Conservation (phyloP, 176 grass and related monocot species). For the Oryza glumipatula region DNA sequence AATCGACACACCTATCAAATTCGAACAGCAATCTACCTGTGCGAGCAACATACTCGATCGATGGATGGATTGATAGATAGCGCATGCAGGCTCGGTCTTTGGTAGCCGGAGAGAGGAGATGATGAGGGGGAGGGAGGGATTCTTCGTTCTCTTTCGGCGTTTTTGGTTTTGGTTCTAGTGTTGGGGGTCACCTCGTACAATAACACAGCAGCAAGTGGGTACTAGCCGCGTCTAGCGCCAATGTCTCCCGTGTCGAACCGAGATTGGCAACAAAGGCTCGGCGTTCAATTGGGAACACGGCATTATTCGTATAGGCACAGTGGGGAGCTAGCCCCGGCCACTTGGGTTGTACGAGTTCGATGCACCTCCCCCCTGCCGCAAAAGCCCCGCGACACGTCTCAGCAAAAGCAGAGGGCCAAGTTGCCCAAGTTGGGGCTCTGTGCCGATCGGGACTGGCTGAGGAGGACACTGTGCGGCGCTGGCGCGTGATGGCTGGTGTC, state of each 20-base stretch:
- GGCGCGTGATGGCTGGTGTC: background rate
- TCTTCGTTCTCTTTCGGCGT: too few relatives aligned
- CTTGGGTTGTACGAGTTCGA: background rate
- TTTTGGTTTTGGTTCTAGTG: too few relatives aligned
- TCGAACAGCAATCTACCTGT: background rate
- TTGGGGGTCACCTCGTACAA: conserved; percentile 21
- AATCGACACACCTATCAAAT: background rate
- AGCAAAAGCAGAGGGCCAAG: background rate
- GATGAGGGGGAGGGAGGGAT: background rate
- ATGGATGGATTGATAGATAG: background rate
- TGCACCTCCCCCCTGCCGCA: background rate
- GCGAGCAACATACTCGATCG: background rate
- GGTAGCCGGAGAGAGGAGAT: background rate
- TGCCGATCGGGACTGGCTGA: too few relatives aligned
- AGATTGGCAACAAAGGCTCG: background rate
- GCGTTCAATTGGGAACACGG: background rate
- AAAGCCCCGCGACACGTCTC: conserved; percentile 11
- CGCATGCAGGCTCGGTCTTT: background rate
- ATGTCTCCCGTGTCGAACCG: background rate
- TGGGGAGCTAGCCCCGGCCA: background rate
- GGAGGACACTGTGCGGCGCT: background rate
- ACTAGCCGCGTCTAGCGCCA: background rate
- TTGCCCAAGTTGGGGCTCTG: background rate
- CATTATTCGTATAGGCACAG: background rate
- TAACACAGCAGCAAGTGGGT: background rate